These are phyloP conservation scores for Aquilaria agallochum DNA, from an alignment of 441 rosid genomes.

Conservation along the genomic window DNA sequence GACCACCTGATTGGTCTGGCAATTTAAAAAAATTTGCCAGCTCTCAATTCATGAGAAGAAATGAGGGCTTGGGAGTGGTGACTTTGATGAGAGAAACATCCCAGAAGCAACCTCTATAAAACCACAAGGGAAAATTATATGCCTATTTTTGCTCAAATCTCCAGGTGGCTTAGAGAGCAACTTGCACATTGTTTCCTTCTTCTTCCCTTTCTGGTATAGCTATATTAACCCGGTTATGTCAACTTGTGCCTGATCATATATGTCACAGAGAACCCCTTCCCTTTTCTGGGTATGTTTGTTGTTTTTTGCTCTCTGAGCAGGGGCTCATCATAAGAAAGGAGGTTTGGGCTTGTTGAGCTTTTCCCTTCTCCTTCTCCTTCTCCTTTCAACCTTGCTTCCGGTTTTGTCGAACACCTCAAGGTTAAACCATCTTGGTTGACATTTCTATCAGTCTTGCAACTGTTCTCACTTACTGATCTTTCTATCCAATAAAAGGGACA, in stretches of 20 bases:
- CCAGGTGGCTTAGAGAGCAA: constrained; percentile 8
- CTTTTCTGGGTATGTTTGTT: constrained; percentile 5
- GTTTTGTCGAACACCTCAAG: too few relatives aligned
- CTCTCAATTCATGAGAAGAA: constrained; percentile 15
- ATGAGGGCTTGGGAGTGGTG: constrained; percentile 23
- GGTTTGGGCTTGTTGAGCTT: constrained; percentile 1
- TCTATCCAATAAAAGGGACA: background rate
- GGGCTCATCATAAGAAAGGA: constrained; percentile 1
- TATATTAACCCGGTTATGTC: constrained; percentile 5
- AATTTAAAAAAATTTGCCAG: constrained; percentile 1
- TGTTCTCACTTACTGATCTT: constrained; percentile 11
- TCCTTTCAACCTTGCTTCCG: background rate
- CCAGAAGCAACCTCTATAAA: background rate
- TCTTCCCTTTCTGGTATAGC: constrained; percentile 17
- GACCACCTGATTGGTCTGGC: constrained; percentile 23
- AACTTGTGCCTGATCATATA: background rate
- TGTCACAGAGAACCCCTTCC: constrained; percentile 12
- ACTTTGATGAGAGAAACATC: constrained; percentile 19
- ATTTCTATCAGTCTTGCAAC: too few relatives aligned
- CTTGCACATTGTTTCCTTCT: background rate
- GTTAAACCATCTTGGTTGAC: too few relatives aligned
- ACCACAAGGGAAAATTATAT: background rate
- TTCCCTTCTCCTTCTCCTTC: background rate
- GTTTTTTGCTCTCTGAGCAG: constrained; percentile 6
- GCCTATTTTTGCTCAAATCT: constrained; percentile 19